Conservation (phyloP, 768 basidiomycete species). For the Phlebiopsis flavidoalba region DNA sequence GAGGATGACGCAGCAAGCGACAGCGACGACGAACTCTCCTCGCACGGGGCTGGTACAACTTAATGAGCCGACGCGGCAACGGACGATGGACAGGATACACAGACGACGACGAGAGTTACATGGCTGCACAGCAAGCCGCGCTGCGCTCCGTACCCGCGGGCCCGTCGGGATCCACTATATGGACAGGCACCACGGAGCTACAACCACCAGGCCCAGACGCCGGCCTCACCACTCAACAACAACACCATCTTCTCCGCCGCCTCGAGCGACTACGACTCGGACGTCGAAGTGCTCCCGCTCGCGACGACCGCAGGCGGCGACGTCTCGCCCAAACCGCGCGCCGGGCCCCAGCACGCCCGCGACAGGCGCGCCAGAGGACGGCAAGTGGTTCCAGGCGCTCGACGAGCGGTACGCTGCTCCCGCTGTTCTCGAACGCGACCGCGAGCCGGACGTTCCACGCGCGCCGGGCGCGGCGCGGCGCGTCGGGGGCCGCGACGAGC, state of each 20-base stretch:
- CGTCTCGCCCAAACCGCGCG: slow-evolving; percentile 24
- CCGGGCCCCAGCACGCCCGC: neutral
- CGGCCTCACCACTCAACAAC: slow-evolving; percentile 10
- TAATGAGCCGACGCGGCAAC: slow-evolving; percentile 27
- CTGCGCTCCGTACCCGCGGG: slow-evolving; percentile 23
- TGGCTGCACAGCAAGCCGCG: slow-evolving; percentile 15
- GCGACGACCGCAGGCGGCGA: slow-evolving; percentile 34
- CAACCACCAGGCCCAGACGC: slow-evolving; percentile 51
- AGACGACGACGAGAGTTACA: slow-evolving; percentile 18
- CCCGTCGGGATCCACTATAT: slow-evolving; percentile 56
- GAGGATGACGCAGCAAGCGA: slow-evolving; percentile 80
- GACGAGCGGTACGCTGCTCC: slow-evolving; percentile 93
- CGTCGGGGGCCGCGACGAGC: slow-evolving; percentile 19
- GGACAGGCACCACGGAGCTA: slow-evolving; percentile 36
- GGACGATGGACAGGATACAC: slow-evolving; percentile 39
- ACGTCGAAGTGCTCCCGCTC: slow-evolving; percentile 74
- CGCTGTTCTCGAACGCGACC: slow-evolving; percentile 89
- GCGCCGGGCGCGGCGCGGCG: slow-evolving; percentile 51
- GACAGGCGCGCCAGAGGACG: slow-evolving; percentile 45
- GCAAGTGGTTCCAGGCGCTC: slow-evolving; percentile 93
- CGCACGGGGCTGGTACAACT: slow-evolving; percentile 20
- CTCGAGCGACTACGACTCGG: slow-evolving; percentile 73
- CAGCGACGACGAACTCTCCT: slow-evolving; percentile 38
- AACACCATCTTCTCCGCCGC: slow-evolving; percentile 56
- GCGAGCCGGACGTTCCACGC: slow-evolving; percentile 86